phyloP scores from a whole-genome alignment of 208 protist genomes.

The Leishmania guyanensis region DNA sequence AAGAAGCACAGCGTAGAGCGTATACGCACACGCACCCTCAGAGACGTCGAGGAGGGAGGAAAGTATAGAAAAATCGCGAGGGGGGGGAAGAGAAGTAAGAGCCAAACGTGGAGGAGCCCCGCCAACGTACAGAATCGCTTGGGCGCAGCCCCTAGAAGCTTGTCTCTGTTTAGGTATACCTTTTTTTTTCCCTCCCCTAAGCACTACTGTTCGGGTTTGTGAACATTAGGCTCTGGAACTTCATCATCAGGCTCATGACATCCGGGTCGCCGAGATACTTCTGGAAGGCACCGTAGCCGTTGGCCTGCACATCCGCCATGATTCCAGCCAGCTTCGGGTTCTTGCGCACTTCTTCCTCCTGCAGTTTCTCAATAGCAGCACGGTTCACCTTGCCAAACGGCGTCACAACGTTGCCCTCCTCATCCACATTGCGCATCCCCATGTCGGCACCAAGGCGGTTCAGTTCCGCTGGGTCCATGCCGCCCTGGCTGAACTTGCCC shows the following conservation, averaged over 20 bases:
- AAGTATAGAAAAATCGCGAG: neutral
- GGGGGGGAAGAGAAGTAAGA: neutral
- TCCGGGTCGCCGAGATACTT: constrained; percentile 93
- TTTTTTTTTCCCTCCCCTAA: neutral
- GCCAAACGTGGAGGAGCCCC: neutral
- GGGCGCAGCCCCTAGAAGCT: neutral
- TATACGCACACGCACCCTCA: neutral
- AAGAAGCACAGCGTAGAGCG: neutral
- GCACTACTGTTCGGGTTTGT: constrained; percentile 22
- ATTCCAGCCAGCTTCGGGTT: constrained; percentile 85
- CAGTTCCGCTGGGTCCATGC: constrained; percentile 55
- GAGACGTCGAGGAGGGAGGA: neutral
- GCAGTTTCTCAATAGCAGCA: constrained; percentile 65
- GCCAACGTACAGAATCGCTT: neutral
- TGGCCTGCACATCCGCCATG: constrained; percentile 83
- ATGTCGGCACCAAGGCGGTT: constrained; percentile 44
- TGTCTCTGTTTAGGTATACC: neutral
- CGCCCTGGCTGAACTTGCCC: constrained; percentile 54
- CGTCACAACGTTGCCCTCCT: constrained; percentile 68
- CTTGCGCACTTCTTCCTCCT: constrained; percentile 71
- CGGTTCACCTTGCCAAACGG: constrained; percentile 82
- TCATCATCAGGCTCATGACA: constrained; percentile 88
- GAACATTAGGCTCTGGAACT: constrained; percentile 72
- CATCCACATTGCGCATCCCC: constrained; percentile 44
- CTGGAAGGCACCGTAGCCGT: constrained; percentile 85